phyloP scores from a whole-genome alignment of 2,329 filamentous ascomycete species.

The Beauveria brongniartii region DNA sequence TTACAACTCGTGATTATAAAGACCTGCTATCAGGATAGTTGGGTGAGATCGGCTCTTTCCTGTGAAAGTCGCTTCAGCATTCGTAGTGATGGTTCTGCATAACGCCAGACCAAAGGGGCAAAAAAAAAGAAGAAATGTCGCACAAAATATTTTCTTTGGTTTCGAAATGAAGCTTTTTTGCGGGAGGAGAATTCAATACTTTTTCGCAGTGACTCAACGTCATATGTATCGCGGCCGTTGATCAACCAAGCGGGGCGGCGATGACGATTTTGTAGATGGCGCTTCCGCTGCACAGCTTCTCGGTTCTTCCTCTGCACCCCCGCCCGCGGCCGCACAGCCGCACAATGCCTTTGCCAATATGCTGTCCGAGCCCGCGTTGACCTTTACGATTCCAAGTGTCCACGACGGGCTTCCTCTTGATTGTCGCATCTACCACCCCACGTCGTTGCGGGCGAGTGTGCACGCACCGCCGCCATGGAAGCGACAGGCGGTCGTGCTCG shows the following conservation, averaged over 20 bases:
- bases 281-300: neutral
- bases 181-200: neutral
- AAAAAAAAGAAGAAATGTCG: no score
- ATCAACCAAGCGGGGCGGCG: neutral
- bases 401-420: constrained; percentile 69
- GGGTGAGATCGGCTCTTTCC: no score
- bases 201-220: neutral
- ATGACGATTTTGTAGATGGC: neutral
- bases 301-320: neutral
- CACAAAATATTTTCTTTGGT: no score
- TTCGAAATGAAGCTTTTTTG: neutral
- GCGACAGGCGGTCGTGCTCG: constrained; percentile 56
- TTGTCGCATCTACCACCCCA: constrained; percentile 74
- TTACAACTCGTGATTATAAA: no score
- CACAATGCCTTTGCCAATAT: constrained; percentile 25
- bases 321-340: neutral
- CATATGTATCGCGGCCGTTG: neutral
- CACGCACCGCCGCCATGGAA: constrained; percentile 32
- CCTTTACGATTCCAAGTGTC: constrained; percentile 76
- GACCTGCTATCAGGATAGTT: neutral
- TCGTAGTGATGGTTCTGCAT: no score
- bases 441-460: constrained; percentile 25
- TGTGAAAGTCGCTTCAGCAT: no score
- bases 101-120: no score
- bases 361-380: constrained; percentile 50